Base-by-base conservation (phyloP, 2,329 filamentous ascomycete genomes). In the Cladosporium velox region DNA sequence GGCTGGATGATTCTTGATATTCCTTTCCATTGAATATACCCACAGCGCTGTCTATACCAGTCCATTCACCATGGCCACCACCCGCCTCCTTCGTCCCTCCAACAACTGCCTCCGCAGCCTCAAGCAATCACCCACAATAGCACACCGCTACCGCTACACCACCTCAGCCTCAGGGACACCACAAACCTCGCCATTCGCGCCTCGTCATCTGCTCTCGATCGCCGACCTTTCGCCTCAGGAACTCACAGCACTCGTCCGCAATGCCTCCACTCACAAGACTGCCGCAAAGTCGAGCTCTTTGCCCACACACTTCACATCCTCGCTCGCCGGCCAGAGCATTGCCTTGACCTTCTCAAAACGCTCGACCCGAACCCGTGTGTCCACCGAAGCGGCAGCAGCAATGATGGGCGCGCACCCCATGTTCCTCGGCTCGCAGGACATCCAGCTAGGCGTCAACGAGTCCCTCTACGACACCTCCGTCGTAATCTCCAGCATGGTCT, bases 331-430 rank as follows among this genome's bases (percentile, higher is more conserved):
- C 62, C 88, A 92, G 79, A 93, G 93, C 0, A 87, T 99, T 35
- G 94, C 95, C 71, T 90, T 99, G 88, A 92, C 96, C 85, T 99
- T 99, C 84, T 96, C 86, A 85, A 99, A 99, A 82, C 89, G 93
- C 71, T 96, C 91, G 73, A 99, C 95, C 14, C 88, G 95, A 67
- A 99, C 95, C 14, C 89, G 95, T 68, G 90, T 99, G 35, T 97
- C 93, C 1, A 97, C 93, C 1, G 95, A 99, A 82, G 90, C 90
- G 8, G 95, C 95, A 14, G 89, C 97, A 44, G 87, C 90, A n/a
- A 83, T 91, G 67, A 86, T 99, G 83, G 93, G 93, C 44, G 95
- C 94, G 0, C 91, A 97, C 73, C 90, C 95, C 26, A 97, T 99
- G 93, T 99, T 99, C 77, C 80, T 99, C 66, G 93, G 93, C 74